A percentile compares a stretch with the other conserved stretches of the same genome.
These are phyloP conservation scores for Clathrus columnatus DNA, from an alignment of 768 basidiomycete species.

Conservation along the genomic window DNA sequence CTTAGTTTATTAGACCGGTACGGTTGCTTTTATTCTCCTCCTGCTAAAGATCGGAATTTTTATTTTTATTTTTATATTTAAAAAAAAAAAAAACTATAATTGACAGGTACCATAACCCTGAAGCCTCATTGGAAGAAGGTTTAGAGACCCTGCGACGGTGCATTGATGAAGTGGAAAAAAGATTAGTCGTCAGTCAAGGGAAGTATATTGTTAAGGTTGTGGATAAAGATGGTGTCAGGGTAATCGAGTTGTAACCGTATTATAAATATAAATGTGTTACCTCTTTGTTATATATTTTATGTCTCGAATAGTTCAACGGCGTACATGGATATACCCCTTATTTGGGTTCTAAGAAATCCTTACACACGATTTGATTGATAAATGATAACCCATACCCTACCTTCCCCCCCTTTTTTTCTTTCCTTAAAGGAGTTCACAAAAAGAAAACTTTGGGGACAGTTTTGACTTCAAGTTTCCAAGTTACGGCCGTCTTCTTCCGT, in stretches of 20 bases:
- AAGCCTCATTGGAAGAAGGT: constrained; percentile 78
- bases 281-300: neutral
- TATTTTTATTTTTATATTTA: neutral
- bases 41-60: neutral
- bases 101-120: constrained; percentile 81
- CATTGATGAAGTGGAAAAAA: constrained; percentile 79
- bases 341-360: no score
- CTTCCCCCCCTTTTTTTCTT: no score
- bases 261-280: neutral
- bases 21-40: constrained; percentile 15
- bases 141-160: constrained; percentile 77
- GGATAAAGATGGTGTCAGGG: constrained; percentile 83
- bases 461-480: no score
- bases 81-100: constrained; percentile 5
- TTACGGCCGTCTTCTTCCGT: no score
- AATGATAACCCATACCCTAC: no score
- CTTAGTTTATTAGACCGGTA: constrained; percentile 87
- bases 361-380: no score
- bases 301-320: neutral
- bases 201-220: constrained; percentile 87
- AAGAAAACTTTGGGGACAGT: no score
- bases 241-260: constrained; percentile 52
- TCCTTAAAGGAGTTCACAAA: no score
- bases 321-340: no score
- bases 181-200: constrained; percentile 69